Evolutionary conservation across 208 protist genomes (phyloP), one percentile per base, ranked within the genome.

Genomic region (Acanthamoeba royreba): DNA sequence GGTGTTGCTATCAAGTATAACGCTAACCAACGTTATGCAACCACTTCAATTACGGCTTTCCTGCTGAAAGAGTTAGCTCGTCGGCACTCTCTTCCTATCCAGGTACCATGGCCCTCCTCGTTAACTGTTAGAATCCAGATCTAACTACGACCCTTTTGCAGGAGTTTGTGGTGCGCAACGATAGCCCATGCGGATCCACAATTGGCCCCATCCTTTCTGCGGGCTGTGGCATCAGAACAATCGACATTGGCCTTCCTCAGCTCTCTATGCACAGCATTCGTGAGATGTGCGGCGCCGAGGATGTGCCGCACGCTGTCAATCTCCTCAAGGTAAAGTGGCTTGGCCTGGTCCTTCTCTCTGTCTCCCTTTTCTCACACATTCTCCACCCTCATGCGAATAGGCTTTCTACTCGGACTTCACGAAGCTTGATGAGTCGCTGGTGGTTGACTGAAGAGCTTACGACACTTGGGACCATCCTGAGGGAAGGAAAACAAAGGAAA

Each of bases 1-100:
- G 99, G 99, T 11, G 96, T 97, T 22, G 98, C 99, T 3, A 98
- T 99, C 46, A 99, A 99, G 95, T 98, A 98, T 94, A 99, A 99
- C 94, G 95, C 97, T 40, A 99, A 99, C 95, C 97, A 98, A 72
- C 97, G 99, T 74, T 99, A 99, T 95, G 98, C 99, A 0, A 99
- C 99, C 22, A 99, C 97, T 81, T 95, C 96, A 15, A 89, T 97
- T 46, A 98, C 97, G 5, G 96, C 95, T n/a, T 98, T 98, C 40
- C 47, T 99, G 38, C 93, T 99, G 7, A 97, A 97, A 61, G 74
- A 95, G 72, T 43, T 99, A 3, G 98, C 98, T 9, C 95, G 96
- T 28, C 94, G 79, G 25, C 81, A 95, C 74, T 28, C 66, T 17
- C 45, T 96, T 28, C 95, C 94, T 45, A 40, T 96, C 13, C 94